A percentile compares a stretch with the other conserved stretches of the same genome.
phyloP scores from a whole-genome alignment of 768 basidiomycete genomes.

The Suillus occidentalis region DNA sequence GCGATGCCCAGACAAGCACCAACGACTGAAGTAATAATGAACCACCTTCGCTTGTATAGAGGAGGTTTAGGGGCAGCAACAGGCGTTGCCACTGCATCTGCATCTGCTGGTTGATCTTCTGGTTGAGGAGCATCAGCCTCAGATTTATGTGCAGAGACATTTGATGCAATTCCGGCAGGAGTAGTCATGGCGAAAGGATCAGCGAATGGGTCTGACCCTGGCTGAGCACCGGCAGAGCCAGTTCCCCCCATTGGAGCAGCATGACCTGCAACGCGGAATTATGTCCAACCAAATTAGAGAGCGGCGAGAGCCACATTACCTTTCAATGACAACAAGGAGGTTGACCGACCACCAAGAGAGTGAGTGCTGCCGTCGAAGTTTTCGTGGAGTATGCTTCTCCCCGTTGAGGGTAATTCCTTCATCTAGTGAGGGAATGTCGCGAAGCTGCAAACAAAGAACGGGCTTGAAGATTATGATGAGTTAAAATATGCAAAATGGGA shows the following conservation, averaged over 20 bases:
- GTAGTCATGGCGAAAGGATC: constrained; percentile 10
- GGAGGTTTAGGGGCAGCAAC: constrained; percentile 30
- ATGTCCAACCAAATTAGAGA: not conserved
- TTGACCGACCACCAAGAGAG: constrained; percentile 16
- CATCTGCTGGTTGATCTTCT: not conserved
- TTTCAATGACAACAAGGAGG: constrained; percentile 16
- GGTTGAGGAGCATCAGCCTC: not conserved
- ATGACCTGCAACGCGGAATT: constrained; percentile 3
- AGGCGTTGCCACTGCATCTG: constrained; percentile 5
- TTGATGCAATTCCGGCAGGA: constrained; percentile 8
- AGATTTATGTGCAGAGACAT: not conserved
- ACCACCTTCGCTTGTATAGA: constrained; percentile 62
- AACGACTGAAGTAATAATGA: constrained; percentile 59
- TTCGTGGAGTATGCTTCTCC: constrained; percentile 16
- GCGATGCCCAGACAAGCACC: constrained; percentile 54
- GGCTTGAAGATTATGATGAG: not conserved
- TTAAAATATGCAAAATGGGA: not conserved
- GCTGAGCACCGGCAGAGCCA: not conserved
- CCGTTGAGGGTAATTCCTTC: constrained; percentile 21
- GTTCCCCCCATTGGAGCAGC: constrained; percentile 5
- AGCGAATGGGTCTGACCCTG: constrained; percentile 13
- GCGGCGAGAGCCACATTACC: constrained; percentile 18
- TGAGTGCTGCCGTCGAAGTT: constrained; percentile 14
- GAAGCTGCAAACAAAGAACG: not conserved
- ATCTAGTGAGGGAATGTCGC: constrained; percentile 21